Conservation (phyloP, 805 yeast species). For the Ogataea populi-albae region DNA sequence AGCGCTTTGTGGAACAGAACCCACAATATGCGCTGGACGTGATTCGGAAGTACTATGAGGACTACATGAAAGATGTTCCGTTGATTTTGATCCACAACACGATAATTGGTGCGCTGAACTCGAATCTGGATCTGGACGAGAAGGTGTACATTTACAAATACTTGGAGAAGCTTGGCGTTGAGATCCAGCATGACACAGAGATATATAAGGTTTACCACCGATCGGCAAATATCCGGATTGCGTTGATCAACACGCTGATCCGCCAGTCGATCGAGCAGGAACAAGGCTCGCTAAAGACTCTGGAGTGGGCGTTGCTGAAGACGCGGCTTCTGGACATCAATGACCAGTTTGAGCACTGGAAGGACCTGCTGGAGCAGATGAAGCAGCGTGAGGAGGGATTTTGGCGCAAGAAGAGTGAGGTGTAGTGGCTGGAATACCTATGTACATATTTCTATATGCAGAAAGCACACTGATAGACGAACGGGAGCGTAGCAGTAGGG, state of each 20-base stretch:
- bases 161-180: constrained; percentile 22
- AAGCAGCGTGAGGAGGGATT: constrained; percentile 22
- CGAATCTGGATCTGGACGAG: constrained; percentile 11
- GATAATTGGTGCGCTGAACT: constrained; percentile 23
- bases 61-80: constrained; percentile 26
- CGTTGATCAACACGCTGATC: constrained; percentile 23
- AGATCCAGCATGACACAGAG: constrained; percentile 15
- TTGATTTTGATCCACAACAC: constrained; percentile 23
- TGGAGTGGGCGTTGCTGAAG: constrained; percentile 29
- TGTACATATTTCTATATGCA: too few species aligned
- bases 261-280: constrained; percentile 20
- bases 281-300: constrained; percentile 16
- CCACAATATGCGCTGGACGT: constrained; percentile 17
- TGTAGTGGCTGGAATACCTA: too few species aligned
- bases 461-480: too few species aligned
- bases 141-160: constrained; percentile 21
- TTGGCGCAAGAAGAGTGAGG: constrained; percentile 34
- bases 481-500: too few species aligned
- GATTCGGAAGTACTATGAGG: constrained; percentile 15
- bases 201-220: constrained; percentile 15
- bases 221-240: constrained; percentile 11
- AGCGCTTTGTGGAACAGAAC: constrained; percentile 11
- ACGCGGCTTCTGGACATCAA: constrained; percentile 5
- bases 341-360: constrained; percentile 22
- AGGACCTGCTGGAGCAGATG: constrained; percentile 20